Evolutionary conservation across 768 basidiomycete species (phyloP).

Genomic region (Pilatotrama ljubarskyi): DNA sequence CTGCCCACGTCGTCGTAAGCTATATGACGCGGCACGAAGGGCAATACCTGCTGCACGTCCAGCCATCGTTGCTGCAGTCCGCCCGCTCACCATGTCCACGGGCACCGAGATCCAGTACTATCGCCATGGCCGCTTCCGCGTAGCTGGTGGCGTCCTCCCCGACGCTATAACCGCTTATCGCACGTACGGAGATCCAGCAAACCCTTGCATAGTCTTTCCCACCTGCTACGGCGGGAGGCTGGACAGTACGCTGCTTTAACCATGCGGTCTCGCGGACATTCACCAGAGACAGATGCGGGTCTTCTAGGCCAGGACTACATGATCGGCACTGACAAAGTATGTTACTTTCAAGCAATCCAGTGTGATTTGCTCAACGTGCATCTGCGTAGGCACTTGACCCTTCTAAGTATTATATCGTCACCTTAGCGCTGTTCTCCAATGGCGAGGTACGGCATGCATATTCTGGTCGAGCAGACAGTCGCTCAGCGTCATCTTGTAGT

Average conservation of each 20-base stretch:
- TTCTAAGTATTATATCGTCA: slow-evolving; percentile 52
- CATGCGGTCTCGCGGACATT: neutral
- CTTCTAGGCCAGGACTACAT: slow-evolving; percentile 45
- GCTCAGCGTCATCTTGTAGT: slow-evolving; percentile 34
- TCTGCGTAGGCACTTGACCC: slow-evolving; percentile 48
- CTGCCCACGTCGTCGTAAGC: neutral
- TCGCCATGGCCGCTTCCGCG: slow-evolving; percentile 54
- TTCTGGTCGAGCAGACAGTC: neutral
- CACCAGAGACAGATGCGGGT: slow-evolving; percentile 16
- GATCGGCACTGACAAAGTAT: slow-evolving; percentile 52
- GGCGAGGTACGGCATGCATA: slow-evolving; percentile 47
- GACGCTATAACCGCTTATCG: slow-evolving; percentile 59
- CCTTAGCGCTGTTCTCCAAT: slow-evolving; percentile 57
- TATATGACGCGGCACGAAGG: neutral
- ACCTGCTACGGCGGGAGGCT: slow-evolving; percentile 57
- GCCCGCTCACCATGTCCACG: slow-evolving; percentile 16
- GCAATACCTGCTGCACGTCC: neutral
- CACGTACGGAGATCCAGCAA: slow-evolving; percentile 51
- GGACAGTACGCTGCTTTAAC: slow-evolving; percentile 42
- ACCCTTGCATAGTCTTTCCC: slow-evolving; percentile 59
- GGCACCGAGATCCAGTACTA: slow-evolving; percentile 42
- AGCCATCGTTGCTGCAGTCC: neutral
- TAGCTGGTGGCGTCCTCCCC: slow-evolving; percentile 54
- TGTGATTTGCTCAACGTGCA: neutral
- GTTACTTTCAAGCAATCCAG: neutral